These are phyloP conservation scores for Jamesozyma rosinii DNA, from an alignment of 805 yeast genomes.

Conservation along the genomic window DNA sequence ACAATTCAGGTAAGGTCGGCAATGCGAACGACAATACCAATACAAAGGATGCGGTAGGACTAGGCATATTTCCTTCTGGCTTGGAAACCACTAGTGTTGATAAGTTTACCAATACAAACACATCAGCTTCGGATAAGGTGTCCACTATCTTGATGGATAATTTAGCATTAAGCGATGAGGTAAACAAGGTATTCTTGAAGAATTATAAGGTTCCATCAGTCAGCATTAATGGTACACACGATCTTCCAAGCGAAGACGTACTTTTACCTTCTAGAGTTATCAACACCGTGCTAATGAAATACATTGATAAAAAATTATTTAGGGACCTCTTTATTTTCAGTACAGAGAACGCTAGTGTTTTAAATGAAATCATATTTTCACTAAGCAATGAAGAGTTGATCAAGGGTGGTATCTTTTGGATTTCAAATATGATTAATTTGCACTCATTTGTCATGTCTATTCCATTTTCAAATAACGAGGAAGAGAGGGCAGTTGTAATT, in stretches of 20 bases:
- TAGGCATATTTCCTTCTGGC: constrained; percentile 1
- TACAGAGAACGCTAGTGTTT: not conserved
- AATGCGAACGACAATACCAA: not conserved
- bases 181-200: not conserved
- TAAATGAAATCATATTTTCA: constrained; percentile 1
- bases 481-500: not conserved
- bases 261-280: not conserved
- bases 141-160: not conserved
- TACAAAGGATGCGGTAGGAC: not conserved
- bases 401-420: constrained; percentile 2
- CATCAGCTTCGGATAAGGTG: not conserved
- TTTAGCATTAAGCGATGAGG: not conserved
- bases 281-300: not conserved
- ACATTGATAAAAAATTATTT: not conserved
- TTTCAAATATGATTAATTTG: not conserved
- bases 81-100: not conserved
- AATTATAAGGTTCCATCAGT: not conserved
- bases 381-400: not conserved
- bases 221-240: not conserved
- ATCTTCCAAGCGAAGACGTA: not conserved
- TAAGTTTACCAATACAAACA: not conserved
- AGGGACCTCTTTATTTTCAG: not conserved
- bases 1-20: not conserved
- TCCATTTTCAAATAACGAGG: not conserved
- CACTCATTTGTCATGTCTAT: not conserved